These are phyloP conservation scores for Kodamaea nitidulidarum DNA, from an alignment of 805 yeast genomes.

Conservation along the genomic window DNA sequence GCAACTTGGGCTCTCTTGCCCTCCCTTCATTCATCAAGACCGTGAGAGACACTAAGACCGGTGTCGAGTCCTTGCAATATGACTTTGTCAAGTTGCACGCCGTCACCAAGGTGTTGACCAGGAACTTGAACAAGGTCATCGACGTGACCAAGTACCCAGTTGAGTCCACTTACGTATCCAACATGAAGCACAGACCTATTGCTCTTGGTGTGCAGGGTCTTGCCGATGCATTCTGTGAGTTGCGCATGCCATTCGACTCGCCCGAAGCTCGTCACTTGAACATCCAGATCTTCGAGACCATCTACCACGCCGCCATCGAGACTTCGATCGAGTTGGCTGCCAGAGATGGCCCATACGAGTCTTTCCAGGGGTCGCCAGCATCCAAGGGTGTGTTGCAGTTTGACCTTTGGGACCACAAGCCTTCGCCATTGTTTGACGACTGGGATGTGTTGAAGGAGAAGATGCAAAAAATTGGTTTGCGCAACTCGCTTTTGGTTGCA, in stretches of 20 bases:
- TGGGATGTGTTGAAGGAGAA: conserved; percentile 54
- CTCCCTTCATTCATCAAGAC: conserved; percentile 53
- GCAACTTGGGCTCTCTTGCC: conserved; percentile 59
- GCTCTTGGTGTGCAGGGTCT: conserved; percentile 64
- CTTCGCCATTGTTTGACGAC: conserved; percentile 50
- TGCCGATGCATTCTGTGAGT: conserved; percentile 54
- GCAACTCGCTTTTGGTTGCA: conserved; percentile 59
- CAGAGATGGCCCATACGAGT: conserved; percentile 47
- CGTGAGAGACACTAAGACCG: conserved; percentile 28
- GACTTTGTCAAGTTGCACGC: conserved; percentile 54
- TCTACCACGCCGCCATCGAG: conserved; percentile 57
- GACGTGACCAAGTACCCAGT: conserved; percentile 57
- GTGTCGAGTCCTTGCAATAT: conserved; percentile 33
- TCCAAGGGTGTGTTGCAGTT: conserved; percentile 54
- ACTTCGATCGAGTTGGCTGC: conserved; percentile 52
- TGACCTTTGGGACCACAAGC: conserved; percentile 58
- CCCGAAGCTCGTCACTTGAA: conserved; percentile 53
- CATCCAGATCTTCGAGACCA: conserved; percentile 58
- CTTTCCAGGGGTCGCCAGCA: conserved; percentile 56
- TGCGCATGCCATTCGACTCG: conserved; percentile 56
- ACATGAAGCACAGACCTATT: conserved; percentile 57
- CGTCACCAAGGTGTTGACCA: conserved; percentile 50
- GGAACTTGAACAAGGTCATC: conserved; percentile 53
- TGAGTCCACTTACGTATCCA: conserved; percentile 49
- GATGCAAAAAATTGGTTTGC: conserved; percentile 47